Evolutionary conservation across 441 rosid genomes (phyloP).

Genomic region (Syzygium malaccense): DNA sequence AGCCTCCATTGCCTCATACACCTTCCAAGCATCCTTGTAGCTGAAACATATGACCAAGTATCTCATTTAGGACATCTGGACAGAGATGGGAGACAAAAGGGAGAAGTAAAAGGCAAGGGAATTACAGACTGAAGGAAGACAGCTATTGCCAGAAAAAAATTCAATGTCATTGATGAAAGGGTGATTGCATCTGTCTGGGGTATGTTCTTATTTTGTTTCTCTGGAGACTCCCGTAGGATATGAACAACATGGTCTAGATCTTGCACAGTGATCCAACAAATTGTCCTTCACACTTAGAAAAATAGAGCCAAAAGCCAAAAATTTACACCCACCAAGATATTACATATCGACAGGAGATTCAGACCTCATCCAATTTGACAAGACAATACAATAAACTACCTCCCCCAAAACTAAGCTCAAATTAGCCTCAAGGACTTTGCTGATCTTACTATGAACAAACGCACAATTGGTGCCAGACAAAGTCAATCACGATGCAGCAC

Average conservation of each 20-base stretch:
- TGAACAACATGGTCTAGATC: background rate
- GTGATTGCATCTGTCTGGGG: background rate
- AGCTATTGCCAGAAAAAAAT: background rate
- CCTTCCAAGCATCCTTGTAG: conserved; percentile 67
- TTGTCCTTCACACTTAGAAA: background rate
- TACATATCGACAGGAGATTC: background rate
- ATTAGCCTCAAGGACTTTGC: background rate
- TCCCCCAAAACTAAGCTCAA: background rate
- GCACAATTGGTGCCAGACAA: background rate
- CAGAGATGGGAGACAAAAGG: background rate
- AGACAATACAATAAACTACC: background rate
- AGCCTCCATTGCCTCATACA: conserved; percentile 58
- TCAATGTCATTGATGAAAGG: background rate
- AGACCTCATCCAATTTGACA: background rate
- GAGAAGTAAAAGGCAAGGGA: background rate
- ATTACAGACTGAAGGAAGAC: background rate
- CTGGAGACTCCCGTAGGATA: background rate
- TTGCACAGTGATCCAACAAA: background rate
- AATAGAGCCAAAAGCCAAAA: background rate
- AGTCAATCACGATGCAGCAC: background rate
- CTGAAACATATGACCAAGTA: conserved; percentile 18
- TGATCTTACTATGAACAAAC: background rate
- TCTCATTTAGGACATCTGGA: background rate
- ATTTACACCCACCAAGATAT: background rate
- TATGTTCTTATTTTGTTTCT: background rate